These are phyloP conservation scores for Aspergillus amoenus DNA, from an alignment of 2,329 filamentous ascomycete species.

Conservation along the genomic window DNA sequence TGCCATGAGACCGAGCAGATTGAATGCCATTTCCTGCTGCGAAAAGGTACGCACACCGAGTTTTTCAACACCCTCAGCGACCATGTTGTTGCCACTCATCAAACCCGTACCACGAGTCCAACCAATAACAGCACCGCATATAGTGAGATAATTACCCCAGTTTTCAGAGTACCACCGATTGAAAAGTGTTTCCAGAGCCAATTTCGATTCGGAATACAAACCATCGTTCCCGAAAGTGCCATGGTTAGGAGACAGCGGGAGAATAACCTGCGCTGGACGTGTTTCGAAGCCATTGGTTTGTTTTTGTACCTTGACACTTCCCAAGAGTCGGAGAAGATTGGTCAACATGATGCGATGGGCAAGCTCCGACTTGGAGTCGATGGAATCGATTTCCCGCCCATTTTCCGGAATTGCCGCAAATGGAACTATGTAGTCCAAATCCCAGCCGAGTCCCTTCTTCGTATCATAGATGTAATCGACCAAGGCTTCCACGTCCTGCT, in stretches of 20 bases:
- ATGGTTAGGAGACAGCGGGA: slow-evolving; percentile 95
- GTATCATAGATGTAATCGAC: slow-evolving; percentile 95
- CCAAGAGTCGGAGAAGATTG: slow-evolving; percentile 88
- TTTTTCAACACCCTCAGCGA: slow-evolving; percentile 93
- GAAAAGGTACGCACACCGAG: slow-evolving; percentile 98
- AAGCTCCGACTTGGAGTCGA: slow-evolving; percentile 96
- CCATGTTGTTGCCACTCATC: slow-evolving; percentile 97
- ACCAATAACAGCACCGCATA: slow-evolving; percentile 96
- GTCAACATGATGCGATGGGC: slow-evolving; percentile 99
- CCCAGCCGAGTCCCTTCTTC: slow-evolving; percentile 97
- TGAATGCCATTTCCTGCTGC: slow-evolving; percentile 99
- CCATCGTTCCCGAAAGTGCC: slow-evolving; percentile 97
- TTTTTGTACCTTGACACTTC: slow-evolving; percentile 89
- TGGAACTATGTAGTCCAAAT: slow-evolving; percentile 91
- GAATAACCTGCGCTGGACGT: slow-evolving; percentile 90
- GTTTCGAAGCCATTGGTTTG: slow-evolving; percentile 85
- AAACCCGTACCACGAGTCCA: slow-evolving; percentile 98
- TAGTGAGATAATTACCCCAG: slow-evolving; percentile 96
- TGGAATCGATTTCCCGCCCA: slow-evolving; percentile 91
- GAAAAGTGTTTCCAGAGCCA: slow-evolving; percentile 94
- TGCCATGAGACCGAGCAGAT: slow-evolving; percentile 92
- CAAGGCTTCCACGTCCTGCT: slow-evolving; percentile 93
- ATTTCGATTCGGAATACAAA: slow-evolving; percentile 97
- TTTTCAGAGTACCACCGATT: slow-evolving; percentile 97
- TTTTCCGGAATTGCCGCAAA: slow-evolving; percentile 98